Base-by-base conservation (phyloP, 1,284 basidiomycete genomes). In the Trichosporon ovoides region DNA sequence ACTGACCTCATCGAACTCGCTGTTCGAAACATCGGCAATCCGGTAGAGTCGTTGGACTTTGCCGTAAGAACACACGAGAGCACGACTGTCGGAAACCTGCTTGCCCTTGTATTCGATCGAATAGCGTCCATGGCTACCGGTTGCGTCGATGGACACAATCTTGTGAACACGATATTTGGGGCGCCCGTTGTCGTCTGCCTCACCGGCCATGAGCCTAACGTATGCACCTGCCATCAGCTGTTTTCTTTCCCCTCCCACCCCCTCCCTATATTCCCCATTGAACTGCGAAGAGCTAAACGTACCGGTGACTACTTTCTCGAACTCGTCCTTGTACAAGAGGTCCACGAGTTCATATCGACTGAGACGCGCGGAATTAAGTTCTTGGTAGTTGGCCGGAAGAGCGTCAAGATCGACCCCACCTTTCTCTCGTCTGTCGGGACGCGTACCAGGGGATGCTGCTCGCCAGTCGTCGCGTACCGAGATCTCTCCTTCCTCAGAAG, bases 1-100 rank as follows among this genome's bases (percentile, higher is more conserved):
- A 35, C 84, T 59, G 63, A 89, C 89, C 64, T 79, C 76, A 19
- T 78, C 77, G 61, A 88, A 84, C 3, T 77, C 64, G 1, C 82
- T 76, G 70, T 94, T 92, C 3, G 90, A 93, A 2, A 92, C 84
- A 65, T 85, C 87, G 68, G 90, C 88, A 83, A 94, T 89, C 2
- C 78, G 71, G 67, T 86, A 91, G 0, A 76, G 59, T 56, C 80
- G 81, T 3, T 79, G 69, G 1, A 83, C 82, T 50, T 81, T 82
- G 11, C 89, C 90, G 66, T 90, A 87, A 63, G 83, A 83, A 46
- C 92, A 81, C 55, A 87, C 81, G 9, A 93, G 78, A 0, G 80
- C 78, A 62, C 86, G 81, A 61, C 87, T 83, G 52, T 86, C 81
- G 19, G 74, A 31, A 20, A 76, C 58, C 6, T 65, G 60, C 20